A percentile compares a stretch with the other conserved stretches of the same genome.
Conservation (phyloP, 352 stramenopile species). For the Pythium biforme region DNA sequence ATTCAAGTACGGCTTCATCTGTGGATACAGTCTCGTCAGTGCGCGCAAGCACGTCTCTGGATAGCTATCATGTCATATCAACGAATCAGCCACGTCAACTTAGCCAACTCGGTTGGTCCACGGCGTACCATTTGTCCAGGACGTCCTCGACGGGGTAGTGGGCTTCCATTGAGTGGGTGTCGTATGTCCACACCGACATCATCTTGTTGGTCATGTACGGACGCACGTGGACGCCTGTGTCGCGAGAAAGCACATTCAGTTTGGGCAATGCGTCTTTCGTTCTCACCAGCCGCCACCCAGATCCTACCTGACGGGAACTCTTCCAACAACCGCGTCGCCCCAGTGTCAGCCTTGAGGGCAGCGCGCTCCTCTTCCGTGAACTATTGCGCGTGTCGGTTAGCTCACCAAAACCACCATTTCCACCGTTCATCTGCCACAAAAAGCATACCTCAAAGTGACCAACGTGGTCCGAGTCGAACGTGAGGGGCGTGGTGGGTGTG, state of each 20-base stretch:
- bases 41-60: constrained; percentile 66
- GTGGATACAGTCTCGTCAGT: constrained; percentile 55
- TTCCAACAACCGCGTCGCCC: constrained; percentile 43
- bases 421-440: not conserved
- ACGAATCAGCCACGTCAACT: not conserved
- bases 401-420: not conserved
- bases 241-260: not conserved
- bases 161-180: constrained; percentile 54
- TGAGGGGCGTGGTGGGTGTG: constrained; percentile 54
- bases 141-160: constrained; percentile 69
- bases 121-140: constrained; percentile 48
- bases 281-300: not conserved
- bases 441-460: constrained; percentile 63
- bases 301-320: constrained; percentile 49
- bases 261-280: not conserved
- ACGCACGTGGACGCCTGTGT: constrained; percentile 58
- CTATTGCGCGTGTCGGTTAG: constrained; percentile 18
- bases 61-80: constrained; percentile 37
- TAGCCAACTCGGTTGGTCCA: not conserved
- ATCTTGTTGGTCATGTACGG: constrained; percentile 60
- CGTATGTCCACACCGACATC: constrained; percentile 80
- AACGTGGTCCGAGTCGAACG: constrained; percentile 72
- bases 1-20: constrained; percentile 58
- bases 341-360: constrained; percentile 38
- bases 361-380: constrained; percentile 53